phyloP scores from a whole-genome alignment of 2,329 filamentous ascomycete species.

The Ophiosphaerella herpotricha region DNA sequence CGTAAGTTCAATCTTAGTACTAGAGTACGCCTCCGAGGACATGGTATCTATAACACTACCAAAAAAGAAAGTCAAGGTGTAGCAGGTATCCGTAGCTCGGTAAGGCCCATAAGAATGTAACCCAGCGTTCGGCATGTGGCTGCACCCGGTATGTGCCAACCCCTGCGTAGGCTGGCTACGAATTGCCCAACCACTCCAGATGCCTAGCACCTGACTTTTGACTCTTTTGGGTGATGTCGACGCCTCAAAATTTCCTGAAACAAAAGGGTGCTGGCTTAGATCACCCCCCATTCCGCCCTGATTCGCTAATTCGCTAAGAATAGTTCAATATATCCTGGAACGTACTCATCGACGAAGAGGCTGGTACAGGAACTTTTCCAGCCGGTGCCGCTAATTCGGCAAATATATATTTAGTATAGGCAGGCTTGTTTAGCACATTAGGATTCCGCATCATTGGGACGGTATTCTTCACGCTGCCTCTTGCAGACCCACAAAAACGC shows the following conservation, averaged over 20 bases:
- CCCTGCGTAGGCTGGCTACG: conserved; percentile 21
- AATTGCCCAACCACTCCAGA: conserved; percentile 31
- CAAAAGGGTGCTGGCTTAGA: conserved; percentile 33
- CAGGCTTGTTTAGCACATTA: conserved; percentile 42
- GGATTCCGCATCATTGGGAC: conserved; percentile 38
- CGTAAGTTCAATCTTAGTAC: too few relatives aligned
- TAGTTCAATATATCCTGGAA: conserved; percentile 38
- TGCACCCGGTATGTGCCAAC: conserved; percentile 34
- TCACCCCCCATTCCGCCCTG: conserved; percentile 40
- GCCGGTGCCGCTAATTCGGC: conserved; percentile 18
- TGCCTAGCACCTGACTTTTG: conserved; percentile 17
- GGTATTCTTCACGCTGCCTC: conserved; percentile 21
- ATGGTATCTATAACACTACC: not conserved
- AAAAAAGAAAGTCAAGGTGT: conserved; percentile 18
- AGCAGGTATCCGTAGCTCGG: conserved; percentile 20
- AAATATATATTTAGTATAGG: conserved; percentile 25
- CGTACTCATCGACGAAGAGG: conserved; percentile 37
- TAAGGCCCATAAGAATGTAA: conserved; percentile 19
- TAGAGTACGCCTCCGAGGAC: too few relatives aligned
- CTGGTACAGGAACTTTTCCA: conserved; percentile 35
- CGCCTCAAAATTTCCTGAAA: conserved; percentile 30
- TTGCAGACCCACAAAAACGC: conserved; percentile 24
- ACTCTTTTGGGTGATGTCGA: conserved; percentile 17
- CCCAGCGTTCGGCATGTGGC: conserved; percentile 19
- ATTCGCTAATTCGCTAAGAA: conserved; percentile 42